Evolutionary conservation across 495 filamentous ascomycete genomes (phyloP).

Genomic region (Neurospora tetraspora): DNA sequence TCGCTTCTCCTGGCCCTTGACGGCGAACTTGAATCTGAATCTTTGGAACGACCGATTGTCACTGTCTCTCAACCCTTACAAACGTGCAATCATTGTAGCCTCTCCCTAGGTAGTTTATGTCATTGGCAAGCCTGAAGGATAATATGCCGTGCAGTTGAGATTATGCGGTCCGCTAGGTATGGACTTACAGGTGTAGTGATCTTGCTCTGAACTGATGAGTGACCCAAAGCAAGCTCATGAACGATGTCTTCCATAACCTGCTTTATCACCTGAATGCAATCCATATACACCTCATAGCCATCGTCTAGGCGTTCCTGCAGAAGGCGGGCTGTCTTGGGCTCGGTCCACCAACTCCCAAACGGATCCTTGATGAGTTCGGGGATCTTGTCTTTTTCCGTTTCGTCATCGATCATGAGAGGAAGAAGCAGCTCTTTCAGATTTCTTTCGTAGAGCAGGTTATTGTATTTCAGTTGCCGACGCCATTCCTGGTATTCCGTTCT

Average conservation of each 20-base stretch:
- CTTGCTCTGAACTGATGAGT: not conserved
- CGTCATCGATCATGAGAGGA: slow-evolving; percentile 4
- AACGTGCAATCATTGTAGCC: not conserved
- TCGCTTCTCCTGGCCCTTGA: not conserved
- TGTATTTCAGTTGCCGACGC: slow-evolving; percentile 10
- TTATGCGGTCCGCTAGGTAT: rapidly evolving
- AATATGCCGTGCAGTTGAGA: slow-evolving; percentile 3
- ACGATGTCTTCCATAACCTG: slow-evolving; percentile 5
- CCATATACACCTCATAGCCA: slow-evolving; percentile 10
- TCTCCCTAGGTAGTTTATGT: not conserved
- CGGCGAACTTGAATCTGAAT: not conserved
- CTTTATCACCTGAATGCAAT: slow-evolving; percentile 4
- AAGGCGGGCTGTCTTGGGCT: not conserved
- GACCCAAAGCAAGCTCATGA: slow-evolving; percentile 1
- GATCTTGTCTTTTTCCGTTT: not conserved
- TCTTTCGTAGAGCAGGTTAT: slow-evolving; percentile 2
- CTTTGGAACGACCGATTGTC: not conserved
- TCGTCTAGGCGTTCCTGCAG: slow-evolving; percentile 3
- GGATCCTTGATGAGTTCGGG: slow-evolving; percentile 2
- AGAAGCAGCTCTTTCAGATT: slow-evolving; percentile 8
- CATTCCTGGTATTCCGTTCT: slow-evolving; percentile 19
- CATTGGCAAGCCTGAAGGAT: not conserved
- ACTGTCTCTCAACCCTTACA: not conserved
- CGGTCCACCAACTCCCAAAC: slow-evolving; percentile 6
- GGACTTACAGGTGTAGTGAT: slow-evolving; percentile 1